phyloP scores from a whole-genome alignment of 345 rosid species.

The Rhodamnia argentea region DNA sequence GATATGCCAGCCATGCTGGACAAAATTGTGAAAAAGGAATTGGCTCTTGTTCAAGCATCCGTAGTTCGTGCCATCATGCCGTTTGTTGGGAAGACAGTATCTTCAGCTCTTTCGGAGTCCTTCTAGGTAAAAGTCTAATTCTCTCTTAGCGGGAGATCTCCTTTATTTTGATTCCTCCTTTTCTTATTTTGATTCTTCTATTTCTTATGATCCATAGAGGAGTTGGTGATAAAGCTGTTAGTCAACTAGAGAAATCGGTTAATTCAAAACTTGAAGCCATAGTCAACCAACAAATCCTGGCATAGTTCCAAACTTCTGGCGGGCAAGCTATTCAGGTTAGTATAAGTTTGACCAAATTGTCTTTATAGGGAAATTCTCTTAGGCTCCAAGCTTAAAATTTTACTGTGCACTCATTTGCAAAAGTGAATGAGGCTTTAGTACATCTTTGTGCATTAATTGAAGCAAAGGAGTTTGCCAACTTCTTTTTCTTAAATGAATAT shows the following conservation, averaged over 20 bases:
- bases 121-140: conserved; percentile 61
- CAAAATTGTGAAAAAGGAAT: conserved; percentile 63
- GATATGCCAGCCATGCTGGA: conserved; percentile 50
- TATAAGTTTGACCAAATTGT: neutral
- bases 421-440: neutral
- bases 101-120: conserved; percentile 58
- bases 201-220: conserved; percentile 48
- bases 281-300: conserved; percentile 71
- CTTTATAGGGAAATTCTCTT: neutral
- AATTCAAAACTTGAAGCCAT: conserved; percentile 72
- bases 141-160: neutral
- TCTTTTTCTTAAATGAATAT: neutral
- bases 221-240: conserved; percentile 79
- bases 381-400: neutral
- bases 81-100: conserved; percentile 49
- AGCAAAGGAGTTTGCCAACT: neutral
- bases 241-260: conserved; percentile 78
- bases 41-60: conserved; percentile 39
- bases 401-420: neutral
- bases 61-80: conserved; percentile 51
- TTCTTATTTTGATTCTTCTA: conserved; percentile 2
- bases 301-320: conserved; percentile 93
- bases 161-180: neutral
- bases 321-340: conserved; percentile 89
- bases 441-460: neutral